phyloP scores from a whole-genome alignment of 2,329 filamentous ascomycete genomes.

The Bimuria novae-zelandiae region DNA sequence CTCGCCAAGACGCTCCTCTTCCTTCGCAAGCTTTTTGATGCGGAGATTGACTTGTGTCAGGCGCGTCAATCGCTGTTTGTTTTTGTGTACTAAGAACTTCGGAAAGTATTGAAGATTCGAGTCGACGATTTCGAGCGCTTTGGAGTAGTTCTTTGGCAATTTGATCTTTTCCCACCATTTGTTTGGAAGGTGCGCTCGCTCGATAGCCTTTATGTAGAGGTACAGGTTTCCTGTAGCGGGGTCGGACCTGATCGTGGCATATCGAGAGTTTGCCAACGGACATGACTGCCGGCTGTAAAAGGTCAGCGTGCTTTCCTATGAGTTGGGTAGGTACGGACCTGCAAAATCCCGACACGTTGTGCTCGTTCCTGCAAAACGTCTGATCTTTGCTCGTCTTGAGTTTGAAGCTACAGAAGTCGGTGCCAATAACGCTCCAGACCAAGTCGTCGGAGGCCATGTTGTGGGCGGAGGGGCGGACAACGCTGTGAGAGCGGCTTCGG shows the following conservation, averaged over 20 bases:
- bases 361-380: conserved; percentile 74
- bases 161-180: conserved; percentile 96
- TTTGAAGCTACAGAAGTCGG: conserved; percentile 94
- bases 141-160: conserved; percentile 85
- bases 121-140: conserved; percentile 79
- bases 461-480: conserved; percentile 4
- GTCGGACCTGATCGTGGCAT: conserved; percentile 87
- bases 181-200: conserved; percentile 73
- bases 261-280: conserved; percentile 66
- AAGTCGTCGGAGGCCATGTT: conserved; percentile 34
- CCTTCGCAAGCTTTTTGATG: conserved; percentile 76
- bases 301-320: too few relatives aligned
- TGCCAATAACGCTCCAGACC: conserved; percentile 89
- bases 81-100: conserved; percentile 90
- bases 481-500: too few relatives aligned
- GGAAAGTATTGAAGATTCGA: conserved; percentile 76
- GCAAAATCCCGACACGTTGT: conserved; percentile 83
- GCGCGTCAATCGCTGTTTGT: conserved; percentile 92
- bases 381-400: conserved; percentile 64
- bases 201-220: conserved; percentile 90
- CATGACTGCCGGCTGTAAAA: not conserved
- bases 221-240: conserved; percentile 82
- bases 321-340: conserved; percentile 87
- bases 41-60: conserved; percentile 88
- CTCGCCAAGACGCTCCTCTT: conserved; percentile 89